These are phyloP conservation scores for Colletotrichum trifolii DNA, from an alignment of 2,329 filamentous ascomycete genomes.

Conservation along the genomic window DNA sequence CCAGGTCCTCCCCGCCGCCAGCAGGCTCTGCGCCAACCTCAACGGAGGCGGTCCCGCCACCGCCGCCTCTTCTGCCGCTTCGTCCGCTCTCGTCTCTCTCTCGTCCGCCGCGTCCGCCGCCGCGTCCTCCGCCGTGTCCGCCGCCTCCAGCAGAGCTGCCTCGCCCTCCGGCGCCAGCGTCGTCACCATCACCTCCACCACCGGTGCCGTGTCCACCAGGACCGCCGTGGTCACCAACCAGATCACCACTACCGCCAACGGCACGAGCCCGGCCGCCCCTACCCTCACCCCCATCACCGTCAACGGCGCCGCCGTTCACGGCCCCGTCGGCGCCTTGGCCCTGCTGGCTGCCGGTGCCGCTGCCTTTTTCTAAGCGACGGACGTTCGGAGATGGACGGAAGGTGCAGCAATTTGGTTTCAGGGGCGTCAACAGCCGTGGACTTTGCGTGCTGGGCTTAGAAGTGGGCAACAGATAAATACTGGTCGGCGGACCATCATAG, in stretches of 20 bases:
- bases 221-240: constrained; percentile 18
- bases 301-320: constrained; percentile 20
- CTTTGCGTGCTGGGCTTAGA: no score
- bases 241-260: constrained; percentile 12
- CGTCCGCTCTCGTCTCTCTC: no score
- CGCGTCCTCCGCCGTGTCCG: neutral
- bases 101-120: neutral
- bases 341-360: constrained; percentile 27
- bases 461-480: no score
- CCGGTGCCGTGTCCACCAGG: constrained; percentile 12
- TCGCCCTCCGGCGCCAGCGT: neutral
- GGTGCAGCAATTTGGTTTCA: no score
- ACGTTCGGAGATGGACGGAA: no score
- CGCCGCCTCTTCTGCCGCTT: neutral
- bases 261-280: constrained; percentile 7
- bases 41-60: constrained; percentile 6
- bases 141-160: constrained; percentile 14
- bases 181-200: neutral
- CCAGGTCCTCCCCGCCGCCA: constrained; percentile 32
- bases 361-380: constrained; percentile 11
- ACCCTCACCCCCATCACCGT: constrained; percentile 20
- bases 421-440: no score
- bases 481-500: no score
- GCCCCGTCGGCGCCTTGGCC: constrained; percentile 19
- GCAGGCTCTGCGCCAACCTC: constrained; percentile 7